Evolutionary conservation across 2,329 filamentous ascomycete species (phyloP), one percentile per base, ranked within the genome.

Genomic region (Pseudocercospora cruenta): DNA sequence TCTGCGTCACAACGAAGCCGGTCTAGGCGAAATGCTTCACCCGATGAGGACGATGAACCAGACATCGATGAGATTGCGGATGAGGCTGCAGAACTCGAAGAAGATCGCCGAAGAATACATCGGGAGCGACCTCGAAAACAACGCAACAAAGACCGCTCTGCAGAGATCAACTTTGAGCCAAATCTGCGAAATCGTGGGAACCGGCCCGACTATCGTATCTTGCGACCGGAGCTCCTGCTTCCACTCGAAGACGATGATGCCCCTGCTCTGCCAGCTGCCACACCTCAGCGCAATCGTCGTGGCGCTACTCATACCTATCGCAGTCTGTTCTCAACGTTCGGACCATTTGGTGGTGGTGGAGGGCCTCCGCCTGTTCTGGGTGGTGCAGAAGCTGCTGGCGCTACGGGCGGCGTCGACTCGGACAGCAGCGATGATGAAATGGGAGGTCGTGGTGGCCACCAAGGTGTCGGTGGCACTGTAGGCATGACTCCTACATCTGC

Each of bases 361-460:
- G 92, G 92, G 39, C 86, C 85, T 49, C 86, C 89, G 33, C 87
- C 92, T 16, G 83, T 95, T 12, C 86, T 94, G 63, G 88, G 84
- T 67, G 92, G 92, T 0, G 90, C 91, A 4, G 91, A 90, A 83
- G 91, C 90, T 63, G 88, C 88, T 51, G 90, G 87, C 12, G 91
- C 91, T 22, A 87, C 88, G 67, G 93, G 90, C 28, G 92, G 91
- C 61, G 91, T 89, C 8, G 95, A 98, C 74, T 97, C 94, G 5
- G 95, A 99, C 77, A 97, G 93, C 78, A 99, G 95, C 77, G 95
- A 99, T 73, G 95, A 99, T 71, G 95, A 99, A 75, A 64, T 60
- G 8, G 69, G 79, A 84, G 58, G 86, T 69, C 88, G 89, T 69
- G 67, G 65, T 87, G 90, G 66, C 87, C 85, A 73, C 75, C 78